Conservation (phyloP, 768 basidiomycete genomes). For the Lactarius sp. region DNA sequence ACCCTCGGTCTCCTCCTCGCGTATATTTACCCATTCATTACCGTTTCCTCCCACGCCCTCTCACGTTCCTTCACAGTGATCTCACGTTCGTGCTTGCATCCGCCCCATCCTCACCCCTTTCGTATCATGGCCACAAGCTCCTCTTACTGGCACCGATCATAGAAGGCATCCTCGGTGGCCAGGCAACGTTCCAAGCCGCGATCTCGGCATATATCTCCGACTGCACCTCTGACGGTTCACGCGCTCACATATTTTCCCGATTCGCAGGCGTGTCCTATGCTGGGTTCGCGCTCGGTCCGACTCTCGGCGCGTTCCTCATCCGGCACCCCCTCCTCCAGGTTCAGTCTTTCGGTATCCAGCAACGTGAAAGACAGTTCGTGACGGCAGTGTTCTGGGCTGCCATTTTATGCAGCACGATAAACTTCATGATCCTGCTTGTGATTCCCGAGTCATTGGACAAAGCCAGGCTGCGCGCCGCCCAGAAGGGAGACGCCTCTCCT, state of each 20-base stretch:
- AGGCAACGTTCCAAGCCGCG: constrained; percentile 59
- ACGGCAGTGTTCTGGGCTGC: constrained; percentile 53
- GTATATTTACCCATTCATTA: constrained; percentile 48
- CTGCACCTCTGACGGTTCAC: constrained; percentile 80
- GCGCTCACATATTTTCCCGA: constrained; percentile 53
- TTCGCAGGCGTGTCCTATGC: constrained; percentile 72
- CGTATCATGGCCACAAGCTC: constrained; percentile 63
- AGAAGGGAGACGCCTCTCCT: constrained; percentile 42
- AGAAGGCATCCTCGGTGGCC: constrained; percentile 79
- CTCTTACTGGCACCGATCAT: constrained; percentile 73
- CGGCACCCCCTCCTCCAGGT: constrained; percentile 37
- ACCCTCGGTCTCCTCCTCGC: constrained; percentile 67
- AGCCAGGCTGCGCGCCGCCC: constrained; percentile 32
- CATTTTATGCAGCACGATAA: constrained; percentile 41
- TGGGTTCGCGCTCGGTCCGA: constrained; percentile 76
- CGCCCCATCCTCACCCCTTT: constrained; percentile 51
- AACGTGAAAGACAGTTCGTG: constrained; percentile 35
- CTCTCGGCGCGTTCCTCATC: constrained; percentile 54
- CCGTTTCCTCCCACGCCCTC: constrained; percentile 13
- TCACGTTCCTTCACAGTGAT: constrained; percentile 48
- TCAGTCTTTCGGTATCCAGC: constrained; percentile 24
- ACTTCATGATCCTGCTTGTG: constrained; percentile 52
- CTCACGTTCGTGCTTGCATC: constrained; percentile 76
- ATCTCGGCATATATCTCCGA: constrained; percentile 66
- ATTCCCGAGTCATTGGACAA: constrained; percentile 45